Evolutionary conservation across 164 flowering plant genomes (phyloP), one percentile per base, ranked within the genome.

Genomic region (Cinnamomum chago): DNA sequence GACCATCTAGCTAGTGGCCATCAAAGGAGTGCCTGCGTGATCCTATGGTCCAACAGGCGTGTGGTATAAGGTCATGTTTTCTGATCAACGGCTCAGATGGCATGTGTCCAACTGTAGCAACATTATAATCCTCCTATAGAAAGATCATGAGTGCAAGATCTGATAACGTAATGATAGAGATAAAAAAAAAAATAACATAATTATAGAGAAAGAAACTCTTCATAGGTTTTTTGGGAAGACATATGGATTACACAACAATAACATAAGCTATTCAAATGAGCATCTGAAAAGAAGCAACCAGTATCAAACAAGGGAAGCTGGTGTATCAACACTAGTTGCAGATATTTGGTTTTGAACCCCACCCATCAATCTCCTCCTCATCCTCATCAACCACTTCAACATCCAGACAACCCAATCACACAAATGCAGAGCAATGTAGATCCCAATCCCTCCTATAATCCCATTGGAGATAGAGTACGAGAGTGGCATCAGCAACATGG

Each of bases 401-500:
- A 75, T 73, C 15, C 78, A 79, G 75, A 79, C 72, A 10, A 75
- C 33, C 55, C 58, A 64, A 75, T 90, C 98, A 74, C 81, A 85
- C 71, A 85, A 70, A 50, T 85, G 79, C 24, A 94, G 89, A 50
- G 85, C 91, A 50, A 89, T 25, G 68, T 89, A 84, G 1, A 91
- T 58, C 62, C 93, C 92, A 47, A 92, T 84, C 23, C 98, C 98
- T n/a, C 84, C 98, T 13, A 91, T 81, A 25, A 94, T 83, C 73
- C 98, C 98, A 82, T 92, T 84, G 2, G 95, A 78, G 27, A 94
- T 92, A 1, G 95, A 90, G 64, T 88, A 94, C 3, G 95, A 88
- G 2, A 94, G 70, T 14, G 97, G 98, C 98, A 94, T 92, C 0
- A 94, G 87, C 67, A 87, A 22, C 76, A 94, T 88, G 17, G 95